Percentiles rank a stretch among this genome's conserved stretches.
Evolutionary conservation across 768 basidiomycete genomes (phyloP).

Genomic region (Pisolithus marmoratus): DNA sequence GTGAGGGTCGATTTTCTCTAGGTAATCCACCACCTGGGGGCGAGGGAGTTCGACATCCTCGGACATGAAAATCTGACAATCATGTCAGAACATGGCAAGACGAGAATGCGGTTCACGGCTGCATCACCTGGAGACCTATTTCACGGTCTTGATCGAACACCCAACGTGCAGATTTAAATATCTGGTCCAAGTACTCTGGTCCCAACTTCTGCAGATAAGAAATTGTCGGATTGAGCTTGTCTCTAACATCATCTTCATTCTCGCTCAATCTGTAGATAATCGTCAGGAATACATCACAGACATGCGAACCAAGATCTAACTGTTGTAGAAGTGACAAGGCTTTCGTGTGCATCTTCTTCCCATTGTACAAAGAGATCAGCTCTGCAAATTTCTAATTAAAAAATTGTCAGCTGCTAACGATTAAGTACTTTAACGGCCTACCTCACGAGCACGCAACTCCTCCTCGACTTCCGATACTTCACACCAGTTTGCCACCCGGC

Average conservation of each 20-base stretch:
- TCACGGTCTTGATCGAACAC: conserved; percentile 68
- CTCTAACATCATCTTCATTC: conserved; percentile 68
- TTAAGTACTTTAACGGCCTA: conserved; percentile 25
- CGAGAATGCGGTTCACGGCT: neutral
- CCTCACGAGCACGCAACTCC: conserved; percentile 73
- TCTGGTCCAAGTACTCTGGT: conserved; percentile 70
- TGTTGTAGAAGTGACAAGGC: conserved; percentile 79
- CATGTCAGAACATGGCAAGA: neutral
- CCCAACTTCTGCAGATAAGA: conserved; percentile 89
- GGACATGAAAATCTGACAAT: conserved; percentile 81
- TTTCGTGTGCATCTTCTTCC: conserved; percentile 92
- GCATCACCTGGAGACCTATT: conserved; percentile 68
- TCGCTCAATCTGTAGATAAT: conserved; percentile 57
- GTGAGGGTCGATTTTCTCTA: conserved; percentile 65
- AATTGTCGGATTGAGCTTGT: conserved; percentile 80
- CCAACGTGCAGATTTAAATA: conserved; percentile 83
- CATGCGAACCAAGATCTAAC: conserved; percentile 42
- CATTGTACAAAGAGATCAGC: conserved; percentile 85
- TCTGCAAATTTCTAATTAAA: conserved; percentile 77
- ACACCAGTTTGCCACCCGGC: conserved; percentile 93
- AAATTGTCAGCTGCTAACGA: neutral
- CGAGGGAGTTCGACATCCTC: conserved; percentile 91
- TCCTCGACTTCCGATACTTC: conserved; percentile 94
- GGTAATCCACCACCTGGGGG: conserved; percentile 65
- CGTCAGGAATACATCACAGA: neutral